Evolutionary conservation across 2,329 filamentous ascomycete species (phyloP), one percentile per base, ranked within the genome.

Genomic region (Botrytis elliptica): DNA sequence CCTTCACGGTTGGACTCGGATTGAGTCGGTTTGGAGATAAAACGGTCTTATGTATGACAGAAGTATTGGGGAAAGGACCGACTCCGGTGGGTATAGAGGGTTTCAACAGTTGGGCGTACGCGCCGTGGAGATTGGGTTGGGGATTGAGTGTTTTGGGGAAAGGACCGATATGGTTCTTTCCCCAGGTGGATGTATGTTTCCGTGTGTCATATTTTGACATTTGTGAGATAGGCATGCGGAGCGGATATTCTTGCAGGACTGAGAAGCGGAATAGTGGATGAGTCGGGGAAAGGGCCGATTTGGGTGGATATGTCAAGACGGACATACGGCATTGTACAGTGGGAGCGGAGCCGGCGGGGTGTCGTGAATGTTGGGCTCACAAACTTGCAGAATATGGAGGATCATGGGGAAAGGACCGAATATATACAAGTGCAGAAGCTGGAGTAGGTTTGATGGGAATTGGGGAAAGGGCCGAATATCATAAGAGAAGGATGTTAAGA

Each of bases 391-490:
- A 67, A 67, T 4, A 36, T 67, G 33, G 44, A 67, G 46, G 64
- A 10, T 25, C 64, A 67, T 4, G 64, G 64, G 64, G 64, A 67
- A 67, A 67, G 65, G 46, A 67, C 65, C 65, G 46, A 67, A 40
- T 67, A 52, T 67, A 38, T 29, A 44, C 9, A n/a, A 42, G 9
- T 68, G 65, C 46, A 29, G 33, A 29, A 29, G 29, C 25, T 42
- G 36, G 36, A 40, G 36, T 68, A 67, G 7, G 8, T 20, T 52
- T 36, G 14, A 38, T n/a, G 44, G 44, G 14, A 20, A 16, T 44
- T 52, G 44, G 20, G 33, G 20, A 36, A 49, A 52, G 10, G 64
- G 25, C 44, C 20, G 22, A 66, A 66, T 36, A 4, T 20, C 0
- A 16, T 20, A 22, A 20, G 14, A 10, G n/a, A n/a, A n/a, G 20